Conservation (phyloP, 305 asterid genomes). For the Solanum hybrid region DNA sequence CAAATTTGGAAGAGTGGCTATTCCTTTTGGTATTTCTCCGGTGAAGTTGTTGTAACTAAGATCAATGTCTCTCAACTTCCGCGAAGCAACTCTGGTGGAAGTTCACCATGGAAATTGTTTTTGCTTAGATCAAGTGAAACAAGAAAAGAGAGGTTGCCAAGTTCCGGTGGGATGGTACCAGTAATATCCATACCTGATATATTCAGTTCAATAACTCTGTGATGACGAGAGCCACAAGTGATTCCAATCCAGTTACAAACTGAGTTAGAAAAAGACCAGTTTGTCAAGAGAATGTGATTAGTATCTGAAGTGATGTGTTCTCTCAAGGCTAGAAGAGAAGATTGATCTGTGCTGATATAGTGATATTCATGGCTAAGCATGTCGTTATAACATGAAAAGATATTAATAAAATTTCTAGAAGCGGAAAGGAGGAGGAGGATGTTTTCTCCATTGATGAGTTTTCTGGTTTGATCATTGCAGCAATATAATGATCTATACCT, state of each 20-base stretch:
- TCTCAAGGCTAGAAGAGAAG: background rate
- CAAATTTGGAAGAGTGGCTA: background rate
- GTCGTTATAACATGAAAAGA: background rate
- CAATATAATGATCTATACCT: background rate
- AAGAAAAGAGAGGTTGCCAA: constrained; percentile 7
- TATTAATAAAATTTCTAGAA: background rate
- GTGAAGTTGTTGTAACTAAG: background rate
- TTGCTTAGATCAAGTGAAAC: background rate
- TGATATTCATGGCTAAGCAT: background rate
- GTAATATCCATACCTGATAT: background rate
- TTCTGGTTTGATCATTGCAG: background rate
- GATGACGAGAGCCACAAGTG: background rate
- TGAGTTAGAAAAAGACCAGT: background rate
- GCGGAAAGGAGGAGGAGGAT: too few species aligned
- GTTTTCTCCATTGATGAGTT: background rate
- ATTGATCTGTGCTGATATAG: background rate
- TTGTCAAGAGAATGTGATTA: background rate
- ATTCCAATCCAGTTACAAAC: background rate
- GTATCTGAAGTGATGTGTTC: background rate
- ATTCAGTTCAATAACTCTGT: background rate
- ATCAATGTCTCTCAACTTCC: too few species aligned
- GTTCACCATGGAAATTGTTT: too few species aligned
- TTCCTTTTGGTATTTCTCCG: background rate
- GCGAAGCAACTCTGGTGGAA: too few species aligned
- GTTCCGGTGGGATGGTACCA: background rate